Base-by-base conservation (phyloP, 495 filamentous ascomycete species). In the Tricharina praecox region DNA sequence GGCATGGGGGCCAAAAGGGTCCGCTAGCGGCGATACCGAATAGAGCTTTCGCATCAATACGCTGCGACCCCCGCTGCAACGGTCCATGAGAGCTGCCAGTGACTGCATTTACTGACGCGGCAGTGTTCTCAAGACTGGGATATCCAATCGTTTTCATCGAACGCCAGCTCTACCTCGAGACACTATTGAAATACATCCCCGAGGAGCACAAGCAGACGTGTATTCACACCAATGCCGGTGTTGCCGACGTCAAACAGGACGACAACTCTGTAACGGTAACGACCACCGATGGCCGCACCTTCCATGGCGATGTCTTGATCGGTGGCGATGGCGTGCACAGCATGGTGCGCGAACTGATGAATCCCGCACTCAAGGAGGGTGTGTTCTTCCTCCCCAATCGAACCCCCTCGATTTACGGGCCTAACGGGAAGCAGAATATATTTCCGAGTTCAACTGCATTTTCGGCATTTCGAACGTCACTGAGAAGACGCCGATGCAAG, bases 271-370 rank as follows among this genome's bases (percentile, higher is more conserved):
- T 39, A 15, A 39, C 36, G 2, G 59, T 64, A 4, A 30, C 15
- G 4, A 43, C 52, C 18, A 32, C 10, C 15, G 48, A 55, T 42
- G 60, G 60, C 0, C 45, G 26, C 7, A 20, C 32, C 15, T 47
- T 62, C 4, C 40, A 38, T 0, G 62, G 61, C 0, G 58, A 63
- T 42, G 37, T 64, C 0, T 25, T 63, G 0, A 13, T 64, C n/a
- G 62, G 62, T 8, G 46, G 37, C 20, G 62, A 64, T 45, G 62
- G 62, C n/a, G 52, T 63, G 0, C 37, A 56, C 16, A 62, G 61
- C 36, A 30, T 18, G 0, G 30, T 62, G 1, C 35, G 58, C 15
- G 35, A 11, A 9, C 48, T 57, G 43, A 63, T 59, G 46, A 41
- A 28, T 0, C 52, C 28, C 34, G 39, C 19, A 13, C 11, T 32